Percentiles rank a stretch among this genome's conserved stretches.
These are phyloP conservation scores for Thraustotheca clavata DNA, from an alignment of 352 stramenopile genomes.

Conservation along the genomic window DNA sequence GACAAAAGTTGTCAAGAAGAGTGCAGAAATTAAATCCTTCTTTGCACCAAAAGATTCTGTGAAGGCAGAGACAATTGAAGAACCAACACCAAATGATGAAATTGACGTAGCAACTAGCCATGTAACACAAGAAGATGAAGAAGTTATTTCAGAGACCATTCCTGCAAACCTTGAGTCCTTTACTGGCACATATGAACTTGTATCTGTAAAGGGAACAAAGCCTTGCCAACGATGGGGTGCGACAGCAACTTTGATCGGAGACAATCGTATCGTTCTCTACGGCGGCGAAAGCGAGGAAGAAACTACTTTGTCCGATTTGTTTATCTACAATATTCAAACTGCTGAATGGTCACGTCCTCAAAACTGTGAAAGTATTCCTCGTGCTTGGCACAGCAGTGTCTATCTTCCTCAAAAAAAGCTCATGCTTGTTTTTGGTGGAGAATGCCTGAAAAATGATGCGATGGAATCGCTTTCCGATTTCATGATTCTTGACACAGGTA, in stretches of 20 bases:
- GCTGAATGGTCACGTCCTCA: slow-evolving; percentile 68
- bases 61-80: not conserved
- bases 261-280: slow-evolving; percentile 85
- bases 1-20: not conserved
- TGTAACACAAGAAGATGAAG: not conserved
- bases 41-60: slow-evolving; percentile 19
- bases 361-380: slow-evolving; percentile 84
- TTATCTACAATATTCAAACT: slow-evolving; percentile 76
- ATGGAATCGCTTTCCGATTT: slow-evolving; percentile 72
- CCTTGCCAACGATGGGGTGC: slow-evolving; percentile 82
- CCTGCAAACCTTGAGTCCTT: not conserved
- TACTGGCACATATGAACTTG: not conserved
- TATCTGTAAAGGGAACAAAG: slow-evolving; percentile 29
- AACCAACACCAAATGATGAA: not conserved
- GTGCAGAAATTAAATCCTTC: slow-evolving; percentile 1
- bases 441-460: slow-evolving; percentile 54
- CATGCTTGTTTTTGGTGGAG: slow-evolving; percentile 89
- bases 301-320: slow-evolving; percentile 71
- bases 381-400: slow-evolving; percentile 88
- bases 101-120: not conserved
- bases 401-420: slow-evolving; percentile 83
- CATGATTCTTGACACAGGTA: slow-evolving; percentile 85
- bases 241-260: slow-evolving; percentile 81
- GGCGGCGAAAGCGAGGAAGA: slow-evolving; percentile 86
- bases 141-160: not conserved